Evolutionary conservation across 768 basidiomycete species (phyloP).

Genomic region (Galerina sulciceps): DNA sequence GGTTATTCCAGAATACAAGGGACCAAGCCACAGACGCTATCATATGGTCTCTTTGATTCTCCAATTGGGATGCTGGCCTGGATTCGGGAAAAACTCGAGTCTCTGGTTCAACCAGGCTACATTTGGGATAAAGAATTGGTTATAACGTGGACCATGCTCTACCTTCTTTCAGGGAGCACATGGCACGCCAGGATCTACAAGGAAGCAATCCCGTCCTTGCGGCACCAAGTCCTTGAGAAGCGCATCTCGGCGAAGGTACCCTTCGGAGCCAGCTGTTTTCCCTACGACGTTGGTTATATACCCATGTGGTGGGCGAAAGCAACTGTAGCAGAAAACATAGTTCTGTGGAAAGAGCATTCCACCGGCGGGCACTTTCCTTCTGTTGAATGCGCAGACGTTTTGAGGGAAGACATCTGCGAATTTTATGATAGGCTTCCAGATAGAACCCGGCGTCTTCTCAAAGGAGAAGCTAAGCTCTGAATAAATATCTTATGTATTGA

Average conservation of each 20-base stretch:
- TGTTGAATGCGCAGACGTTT: slow-evolving; percentile 40
- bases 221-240: slow-evolving; percentile 20
- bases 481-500: background rate
- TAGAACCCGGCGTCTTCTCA: slow-evolving; percentile 4
- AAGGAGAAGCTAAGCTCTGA: background rate
- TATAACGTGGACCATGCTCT: slow-evolving; percentile 44
- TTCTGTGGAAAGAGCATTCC: slow-evolving; percentile 44
- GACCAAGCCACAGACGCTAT: slow-evolving; percentile 50
- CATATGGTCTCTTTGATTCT: slow-evolving; percentile 52
- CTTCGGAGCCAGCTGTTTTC: slow-evolving; percentile 46
- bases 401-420: slow-evolving; percentile 40
- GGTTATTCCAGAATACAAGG: slow-evolving; percentile 43
- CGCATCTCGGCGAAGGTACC: slow-evolving; percentile 31
- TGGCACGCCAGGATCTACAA: slow-evolving; percentile 40
- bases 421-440: slow-evolving; percentile 24
- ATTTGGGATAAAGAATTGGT: slow-evolving; percentile 33
- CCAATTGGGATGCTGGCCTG: slow-evolving; percentile 53
- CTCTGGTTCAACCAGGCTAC: slow-evolving; percentile 24
- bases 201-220: slow-evolving; percentile 22
- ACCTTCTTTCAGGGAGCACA: slow-evolving; percentile 36
- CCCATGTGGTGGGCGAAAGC: slow-evolving; percentile 46
- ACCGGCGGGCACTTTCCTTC: slow-evolving; percentile 53
- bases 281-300: slow-evolving; percentile 37
- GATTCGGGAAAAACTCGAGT: slow-evolving; percentile 47
- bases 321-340: slow-evolving; percentile 40